These are phyloP conservation scores for Solanum pennellii DNA, from an alignment of 257 asterid genomes.

Conservation along the genomic window DNA sequence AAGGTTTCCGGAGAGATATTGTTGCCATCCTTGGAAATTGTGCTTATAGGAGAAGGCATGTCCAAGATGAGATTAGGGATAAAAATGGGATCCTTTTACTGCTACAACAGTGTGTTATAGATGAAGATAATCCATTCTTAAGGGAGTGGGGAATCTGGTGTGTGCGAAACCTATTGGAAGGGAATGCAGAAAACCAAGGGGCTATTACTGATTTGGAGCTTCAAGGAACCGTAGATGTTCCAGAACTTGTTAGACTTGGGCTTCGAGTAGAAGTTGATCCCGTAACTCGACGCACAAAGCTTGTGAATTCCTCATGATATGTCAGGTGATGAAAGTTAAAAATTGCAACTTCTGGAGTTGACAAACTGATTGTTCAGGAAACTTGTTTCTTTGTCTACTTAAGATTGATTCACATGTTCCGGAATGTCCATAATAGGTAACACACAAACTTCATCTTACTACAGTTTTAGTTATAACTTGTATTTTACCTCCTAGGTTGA, in stretches of 20 bases:
- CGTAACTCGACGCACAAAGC: slow-evolving; percentile 57
- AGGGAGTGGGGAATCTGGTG: slow-evolving; percentile 96
- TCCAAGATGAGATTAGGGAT: slow-evolving; percentile 67
- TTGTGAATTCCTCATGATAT: slow-evolving; percentile 34
- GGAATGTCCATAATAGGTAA: neutral
- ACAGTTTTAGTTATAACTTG: neutral
- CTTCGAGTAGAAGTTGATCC: slow-evolving; percentile 77
- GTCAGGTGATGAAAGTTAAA: neutral
- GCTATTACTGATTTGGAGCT: slow-evolving; percentile 51
- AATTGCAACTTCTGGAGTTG: neutral
- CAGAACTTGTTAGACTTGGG: slow-evolving; percentile 54
- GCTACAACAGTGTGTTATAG: slow-evolving; percentile 67
- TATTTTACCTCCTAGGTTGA: neutral
- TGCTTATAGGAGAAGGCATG: slow-evolving; percentile 37
- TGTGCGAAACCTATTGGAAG: slow-evolving; percentile 56
- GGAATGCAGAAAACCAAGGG: slow-evolving; percentile 57
- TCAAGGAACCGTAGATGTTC: slow-evolving; percentile 56
- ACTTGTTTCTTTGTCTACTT: neutral
- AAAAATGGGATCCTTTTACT: slow-evolving; percentile 46
- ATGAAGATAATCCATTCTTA: slow-evolving; percentile 79
- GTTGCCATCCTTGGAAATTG: slow-evolving; percentile 72
- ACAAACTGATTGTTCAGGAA: neutral
- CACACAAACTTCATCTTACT: neutral
- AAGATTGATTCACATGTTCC: neutral
- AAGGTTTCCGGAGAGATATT: slow-evolving; percentile 71